phyloP scores from a whole-genome alignment of 305 asterid genomes.

The Fraxinus platypoda region DNA sequence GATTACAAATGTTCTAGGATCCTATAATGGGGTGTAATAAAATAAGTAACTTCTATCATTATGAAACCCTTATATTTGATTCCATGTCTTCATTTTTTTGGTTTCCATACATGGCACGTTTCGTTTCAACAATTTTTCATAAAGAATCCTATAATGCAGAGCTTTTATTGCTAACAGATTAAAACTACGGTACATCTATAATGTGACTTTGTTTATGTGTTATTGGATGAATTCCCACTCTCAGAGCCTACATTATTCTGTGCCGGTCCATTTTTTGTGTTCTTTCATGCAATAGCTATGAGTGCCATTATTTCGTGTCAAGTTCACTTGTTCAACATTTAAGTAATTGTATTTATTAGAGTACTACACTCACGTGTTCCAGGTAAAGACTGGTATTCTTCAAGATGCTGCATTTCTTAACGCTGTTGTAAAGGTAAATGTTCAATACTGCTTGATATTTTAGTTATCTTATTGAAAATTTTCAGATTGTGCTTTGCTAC shows the following conservation, averaged over 20 bases:
- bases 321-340: conserved; percentile 13
- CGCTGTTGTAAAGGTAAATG: conserved; percentile 89
- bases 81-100: not conserved
- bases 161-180: not conserved
- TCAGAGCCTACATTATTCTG: not conserved
- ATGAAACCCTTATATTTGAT: not conserved
- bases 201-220: not conserved
- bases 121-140: not conserved
- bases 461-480: conserved; percentile 1
- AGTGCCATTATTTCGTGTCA: conserved; percentile 21
- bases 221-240: not conserved
- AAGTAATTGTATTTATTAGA: not conserved
- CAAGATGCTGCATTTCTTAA: conserved; percentile 74
- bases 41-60: not conserved
- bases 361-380: conserved; percentile 31
- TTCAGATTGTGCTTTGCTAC: not conserved
- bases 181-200: not conserved
- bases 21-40: not conserved
- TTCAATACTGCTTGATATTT: conserved; percentile 6
- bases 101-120: not conserved
- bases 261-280: not conserved
- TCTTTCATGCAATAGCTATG: not conserved
- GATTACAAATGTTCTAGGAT: not conserved
- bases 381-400: conserved; percentile 70
- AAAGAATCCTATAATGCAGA: not conserved